Evolutionary conservation across 1,284 basidiomycete species (phyloP), one percentile per base, ranked within the genome.

Genomic region (Agroathelia rolfsii): DNA sequence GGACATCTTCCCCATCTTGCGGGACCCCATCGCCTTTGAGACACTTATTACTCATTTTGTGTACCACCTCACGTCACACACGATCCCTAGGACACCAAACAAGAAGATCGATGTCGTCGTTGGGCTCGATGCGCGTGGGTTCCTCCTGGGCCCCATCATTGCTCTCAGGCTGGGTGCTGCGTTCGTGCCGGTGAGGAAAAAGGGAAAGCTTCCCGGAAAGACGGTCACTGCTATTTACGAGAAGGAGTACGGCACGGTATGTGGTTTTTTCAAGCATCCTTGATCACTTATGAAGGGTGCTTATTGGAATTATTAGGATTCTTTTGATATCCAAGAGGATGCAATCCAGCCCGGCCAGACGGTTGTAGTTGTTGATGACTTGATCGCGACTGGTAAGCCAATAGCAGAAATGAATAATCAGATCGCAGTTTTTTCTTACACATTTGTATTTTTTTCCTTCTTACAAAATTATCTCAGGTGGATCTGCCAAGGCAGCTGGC

Each of bases 121-220:
- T 36, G 95, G 90, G 22, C 71, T 98, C 26, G 95, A 99, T 56
- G 94, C 94, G 12, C 73, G 95, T 38, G 95, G 95, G 6, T 99
- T 99, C 67, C 71, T 99, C 32, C 62, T 99, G 11, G 95, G 93
- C 1, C 95, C 95, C 3, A 72, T 89, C 45, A 75, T 99, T 48
- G 95, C 95, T 7, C 63, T 90, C 49, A 69, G 94, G 36, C 65
- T 99, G 22, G 89, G 89, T 15, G 92, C 92, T 2, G 88, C 89
- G 7, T 99, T 99, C 48, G 92, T 97, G 2, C 93, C 95, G 13
- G 92, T 98, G 14, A 72, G 95, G 41, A 99, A 99, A 63, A 65
- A 63, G 41, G 94, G 93, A 10, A 99, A 98, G 59, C 70, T 99
- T 16, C 95, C 95, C 4, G 95, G 95, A 32, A 55, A 76, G 41